Evolutionary conservation across 257 asterid genomes (phyloP).

Genomic region (Solanum tacnaense): DNA sequence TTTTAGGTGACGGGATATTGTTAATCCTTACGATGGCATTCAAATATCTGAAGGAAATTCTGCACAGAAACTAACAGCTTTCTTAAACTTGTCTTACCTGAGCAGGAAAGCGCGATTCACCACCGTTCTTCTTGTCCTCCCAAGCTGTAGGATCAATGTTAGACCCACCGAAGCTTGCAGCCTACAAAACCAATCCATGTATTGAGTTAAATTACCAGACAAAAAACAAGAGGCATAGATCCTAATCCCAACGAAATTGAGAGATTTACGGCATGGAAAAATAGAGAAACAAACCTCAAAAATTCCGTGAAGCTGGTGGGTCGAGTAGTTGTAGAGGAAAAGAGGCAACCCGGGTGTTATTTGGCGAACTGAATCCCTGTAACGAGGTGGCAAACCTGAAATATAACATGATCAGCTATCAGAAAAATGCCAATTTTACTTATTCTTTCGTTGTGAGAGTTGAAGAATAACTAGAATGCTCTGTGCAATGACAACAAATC

Average conservation of each 20-base stretch:
- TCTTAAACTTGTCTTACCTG: constrained; percentile 32
- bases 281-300: constrained; percentile 53
- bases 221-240: background rate
- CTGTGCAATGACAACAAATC: background rate
- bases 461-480: background rate
- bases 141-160: constrained; percentile 92
- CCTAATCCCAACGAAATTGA: background rate
- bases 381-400: constrained; percentile 88
- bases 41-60: background rate
- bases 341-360: constrained; percentile 94
- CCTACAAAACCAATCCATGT: constrained; percentile 24
- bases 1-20: background rate
- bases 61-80: background rate
- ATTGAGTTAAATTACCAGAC: background rate
- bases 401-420: background rate
- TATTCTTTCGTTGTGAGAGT: background rate
- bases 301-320: constrained; percentile 89
- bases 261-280: background rate
- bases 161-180: constrained; percentile 89
- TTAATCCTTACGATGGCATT: background rate
- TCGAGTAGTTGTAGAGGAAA: constrained; percentile 85
- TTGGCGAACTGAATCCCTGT: constrained; percentile 80
- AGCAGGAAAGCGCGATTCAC: constrained; percentile 93
- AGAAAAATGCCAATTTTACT: background rate
- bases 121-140: constrained; percentile 91